Base-by-base conservation (phyloP, 371 early-diverging fungal genomes). In the Nematocida sp. region DNA sequence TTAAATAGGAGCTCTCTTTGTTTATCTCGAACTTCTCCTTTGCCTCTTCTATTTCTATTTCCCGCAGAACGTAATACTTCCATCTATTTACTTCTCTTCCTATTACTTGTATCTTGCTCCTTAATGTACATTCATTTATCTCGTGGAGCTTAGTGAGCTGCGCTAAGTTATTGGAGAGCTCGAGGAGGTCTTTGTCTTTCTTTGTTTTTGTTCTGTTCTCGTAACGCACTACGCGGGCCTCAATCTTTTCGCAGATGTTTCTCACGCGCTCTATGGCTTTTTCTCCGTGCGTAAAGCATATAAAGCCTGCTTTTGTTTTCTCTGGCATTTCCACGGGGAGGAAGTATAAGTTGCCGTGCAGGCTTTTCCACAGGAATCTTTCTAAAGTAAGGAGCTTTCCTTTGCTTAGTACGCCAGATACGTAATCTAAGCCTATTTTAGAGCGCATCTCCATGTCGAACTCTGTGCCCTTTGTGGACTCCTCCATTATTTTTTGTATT, bases 281-380 rank as follows among this genome's bases (percentile, higher is more conserved):
- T 36, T 45, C 61, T 51, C 82, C 83, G 57, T 80, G 79, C 40
- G 81, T 81, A 78, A 82, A 81, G 20, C 82, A 77, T 25, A 84
- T 80, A 78, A 82, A 80, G 11, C 80, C 77, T 25, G 51, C 75
- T 64, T 80, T 78, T 13, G 53, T 42, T 5, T 42, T 53, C 7
- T 53, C 53, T 3, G 32, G 51, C 59, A 48, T 49, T 35, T 65
- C 60, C 25, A 78, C 23, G 0, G 80, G 67, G 4, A 77, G 68
- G 33, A 84, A 57, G n/a, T 75, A 65, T 11, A 80, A 20, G 50
- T 84, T 84, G 35, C 82, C 80, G 57, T 80, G 69, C 18, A 84
- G 55, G 23, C 76, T 50, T 32, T 75, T 53, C 40, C 71, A 77
- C 3, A 84, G 64, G 28, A 82, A 66, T 55, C 77, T 75, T 55